These are phyloP conservation scores for Boehmeria nivea DNA, from an alignment of 306 rosid genomes.

Conservation along the genomic window DNA sequence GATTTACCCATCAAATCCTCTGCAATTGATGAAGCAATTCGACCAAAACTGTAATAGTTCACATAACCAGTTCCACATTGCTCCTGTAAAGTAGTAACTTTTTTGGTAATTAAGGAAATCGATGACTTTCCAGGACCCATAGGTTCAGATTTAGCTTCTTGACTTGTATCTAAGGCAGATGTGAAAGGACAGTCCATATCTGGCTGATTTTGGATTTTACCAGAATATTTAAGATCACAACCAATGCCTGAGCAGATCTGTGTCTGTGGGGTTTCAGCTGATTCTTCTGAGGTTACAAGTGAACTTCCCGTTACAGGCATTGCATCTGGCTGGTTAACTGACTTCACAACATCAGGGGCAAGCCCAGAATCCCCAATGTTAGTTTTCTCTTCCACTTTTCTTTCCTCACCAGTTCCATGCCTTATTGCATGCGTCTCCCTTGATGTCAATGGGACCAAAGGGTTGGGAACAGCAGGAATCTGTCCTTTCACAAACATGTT, in stretches of 20 bases:
- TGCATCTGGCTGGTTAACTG: conserved; percentile 33
- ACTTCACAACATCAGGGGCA: conserved; percentile 39
- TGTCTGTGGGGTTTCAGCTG: conserved; percentile 42
- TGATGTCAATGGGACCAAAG: conserved; percentile 28
- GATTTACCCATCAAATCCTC: conserved; percentile 55
- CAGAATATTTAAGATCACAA: conserved; percentile 31
- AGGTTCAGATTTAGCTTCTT: conserved; percentile 29
- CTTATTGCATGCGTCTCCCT: conserved; percentile 31
- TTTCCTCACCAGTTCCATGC: conserved; percentile 31
- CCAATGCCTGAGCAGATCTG: conserved; percentile 32
- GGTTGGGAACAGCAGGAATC: conserved; percentile 23
- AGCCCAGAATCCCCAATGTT: conserved; percentile 25
- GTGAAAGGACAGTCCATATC: conserved; percentile 35
- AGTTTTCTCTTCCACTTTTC: conserved; percentile 35
- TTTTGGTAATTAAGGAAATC: conserved; percentile 20
- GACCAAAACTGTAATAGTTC: conserved; percentile 73
- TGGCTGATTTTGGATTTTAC: conserved; percentile 37
- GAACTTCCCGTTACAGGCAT: conserved; percentile 41
- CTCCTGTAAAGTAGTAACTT: conserved; percentile 25
- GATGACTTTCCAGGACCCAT: conserved; percentile 25
- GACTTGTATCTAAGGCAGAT: conserved; percentile 35
- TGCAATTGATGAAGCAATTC: conserved; percentile 58
- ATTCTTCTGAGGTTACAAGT: conserved; percentile 44
- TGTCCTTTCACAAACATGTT: conserved; percentile 25
- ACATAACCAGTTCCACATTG: conserved; percentile 39